These are phyloP conservation scores for Sclerotinia sclerotiorum DNA, from an alignment of 2,329 filamentous ascomycete genomes.

Conservation along the genomic window DNA sequence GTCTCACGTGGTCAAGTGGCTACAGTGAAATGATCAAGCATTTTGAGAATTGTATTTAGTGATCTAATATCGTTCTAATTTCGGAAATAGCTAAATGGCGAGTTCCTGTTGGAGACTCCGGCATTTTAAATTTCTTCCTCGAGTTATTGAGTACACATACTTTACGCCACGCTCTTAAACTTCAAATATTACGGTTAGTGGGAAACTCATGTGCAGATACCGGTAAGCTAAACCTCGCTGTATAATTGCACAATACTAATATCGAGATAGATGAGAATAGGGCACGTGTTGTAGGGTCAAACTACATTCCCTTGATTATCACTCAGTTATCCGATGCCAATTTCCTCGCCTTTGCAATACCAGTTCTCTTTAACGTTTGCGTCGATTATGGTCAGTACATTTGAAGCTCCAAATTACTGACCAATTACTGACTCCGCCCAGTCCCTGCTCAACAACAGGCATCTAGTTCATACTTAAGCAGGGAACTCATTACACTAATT, in stretches of 20 bases:
- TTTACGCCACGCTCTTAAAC: slow-evolving; percentile 42
- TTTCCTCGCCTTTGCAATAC: slow-evolving; percentile 53
- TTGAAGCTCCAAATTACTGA: not conserved
- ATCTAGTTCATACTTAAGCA: slow-evolving; percentile 52
- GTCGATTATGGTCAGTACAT: slow-evolving; percentile 58
- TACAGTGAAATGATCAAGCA: not conserved
- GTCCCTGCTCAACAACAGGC: slow-evolving; percentile 55
- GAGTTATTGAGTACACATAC: slow-evolving; percentile 43
- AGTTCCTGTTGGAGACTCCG: slow-evolving; percentile 56
- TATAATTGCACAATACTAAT: slow-evolving; percentile 18
- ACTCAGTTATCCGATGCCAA: slow-evolving; percentile 49
- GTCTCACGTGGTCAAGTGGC: slow-evolving; percentile 17
- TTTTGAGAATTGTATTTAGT: not conserved
- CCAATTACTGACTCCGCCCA: slow-evolving; percentile 39
- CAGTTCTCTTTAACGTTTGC: slow-evolving; percentile 62
- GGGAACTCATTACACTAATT: slow-evolving; percentile 51
- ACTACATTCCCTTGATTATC: slow-evolving; percentile 50
- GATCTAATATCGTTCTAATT: not conserved
- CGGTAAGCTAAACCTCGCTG: slow-evolving; percentile 41
- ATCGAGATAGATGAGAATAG: slow-evolving; percentile 55
- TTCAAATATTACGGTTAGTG: slow-evolving; percentile 57
- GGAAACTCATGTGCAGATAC: slow-evolving; percentile 65
- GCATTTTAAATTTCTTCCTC: slow-evolving; percentile 57
- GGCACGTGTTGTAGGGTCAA: slow-evolving; percentile 52
- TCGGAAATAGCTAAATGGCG: slow-evolving; percentile 53